Evolutionary conservation across 768 basidiomycete species (phyloP).

Genomic region (Tephrocybe sp.): DNA sequence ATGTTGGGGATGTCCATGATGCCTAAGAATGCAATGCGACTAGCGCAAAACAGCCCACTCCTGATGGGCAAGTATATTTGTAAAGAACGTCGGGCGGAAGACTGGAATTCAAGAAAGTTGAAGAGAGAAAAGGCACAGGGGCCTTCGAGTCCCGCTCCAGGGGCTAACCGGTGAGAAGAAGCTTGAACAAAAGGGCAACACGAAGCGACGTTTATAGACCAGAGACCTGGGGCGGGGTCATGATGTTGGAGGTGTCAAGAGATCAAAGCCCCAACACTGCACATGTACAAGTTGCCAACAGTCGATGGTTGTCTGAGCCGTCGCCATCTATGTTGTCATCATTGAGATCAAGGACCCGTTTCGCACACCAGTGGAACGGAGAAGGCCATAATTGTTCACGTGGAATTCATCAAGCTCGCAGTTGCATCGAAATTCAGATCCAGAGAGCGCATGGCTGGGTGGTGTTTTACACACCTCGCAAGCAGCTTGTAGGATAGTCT

Average conservation of each 20-base stretch:
- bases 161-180: neutral
- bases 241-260: conserved; percentile 1
- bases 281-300: no score
- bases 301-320: neutral
- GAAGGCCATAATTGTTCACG: neutral
- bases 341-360: neutral
- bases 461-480: no score
- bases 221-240: neutral
- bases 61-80: neutral
- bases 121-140: neutral
- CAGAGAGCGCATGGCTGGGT: no score
- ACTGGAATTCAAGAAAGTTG: neutral
- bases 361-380: neutral
- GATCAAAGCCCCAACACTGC: neutral
- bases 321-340: neutral
- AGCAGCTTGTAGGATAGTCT: no score
- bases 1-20: conserved; percentile 7
- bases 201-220: conserved; percentile 1
- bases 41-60: conserved; percentile 1
- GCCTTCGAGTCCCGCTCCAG: conserved; percentile 12
- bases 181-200: neutral
- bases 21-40: neutral
- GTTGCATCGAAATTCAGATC: no score
- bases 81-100: conserved; percentile 1
- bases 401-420: no score